Evolutionary conservation across 129 eudicot genomes (phyloP), one percentile per base, ranked within the genome.

Genomic region (Cynara cardunculus): DNA sequence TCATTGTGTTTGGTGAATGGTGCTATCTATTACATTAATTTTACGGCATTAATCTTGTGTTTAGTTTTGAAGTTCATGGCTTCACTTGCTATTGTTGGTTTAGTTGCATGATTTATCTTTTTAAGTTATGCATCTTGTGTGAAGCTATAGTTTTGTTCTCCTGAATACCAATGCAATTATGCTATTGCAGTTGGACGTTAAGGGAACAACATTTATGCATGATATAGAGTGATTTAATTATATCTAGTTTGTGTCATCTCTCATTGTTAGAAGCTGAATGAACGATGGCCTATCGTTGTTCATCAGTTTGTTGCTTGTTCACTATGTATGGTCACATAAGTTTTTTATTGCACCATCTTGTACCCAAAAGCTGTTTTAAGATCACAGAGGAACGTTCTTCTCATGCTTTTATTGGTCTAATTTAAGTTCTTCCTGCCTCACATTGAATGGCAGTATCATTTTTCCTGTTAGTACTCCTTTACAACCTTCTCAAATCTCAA

Each of bases 141-240:
- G 75, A 71, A 71, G 75, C 46, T 34, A 71, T 21, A 71, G 19
- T 10, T 56, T 34, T 21, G 75, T 71, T 71, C 75, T 71, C 56
- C 75, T 71, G 1, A 37, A 71, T 31, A 71, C 53, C 75, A 71
- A 31, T 71, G 75, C 75, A 71, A 71, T 31, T 16, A 34, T 22
- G n/a, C 27, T 71, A 37, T 71, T 71, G 56, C 59, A 34, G 75
- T 30, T 71, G 75, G 53, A 71, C 75, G 75, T 71, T 71, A 71
- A 71, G 75, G 75, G 75, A 71, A 71, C 75, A 71, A 71, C 28
- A 71, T 34, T 71, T 71, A 71, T 25, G 32, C 72, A 67, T 67
- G 8, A 25, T 1, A 11, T 26, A 22, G 12, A 41, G 3, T 41
- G 12, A 16, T 39, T 39, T 41, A 11, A 12, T 10, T 2, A 41